Evolutionary conservation across 2,329 filamentous ascomycete species (phyloP), one percentile per base, ranked within the genome.

Genomic region (Apiospora aurea): DNA sequence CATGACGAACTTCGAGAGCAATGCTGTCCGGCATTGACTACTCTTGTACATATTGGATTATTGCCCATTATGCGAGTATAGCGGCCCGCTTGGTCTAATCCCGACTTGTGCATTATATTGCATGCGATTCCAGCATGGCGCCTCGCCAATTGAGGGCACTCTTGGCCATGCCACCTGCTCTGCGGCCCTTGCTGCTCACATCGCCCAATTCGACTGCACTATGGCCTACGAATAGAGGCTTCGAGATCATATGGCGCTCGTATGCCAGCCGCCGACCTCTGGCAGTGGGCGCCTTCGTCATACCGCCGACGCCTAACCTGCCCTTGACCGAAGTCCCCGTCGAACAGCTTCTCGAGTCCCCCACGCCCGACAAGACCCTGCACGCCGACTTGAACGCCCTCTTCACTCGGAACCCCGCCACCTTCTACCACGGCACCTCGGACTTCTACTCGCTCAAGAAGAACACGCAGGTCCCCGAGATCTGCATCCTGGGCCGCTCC

Each of bases 401-500:
- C 8, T 81, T 80, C 72, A 78, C 74, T 16, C 74, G 73, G 70
- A 77, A 76, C 47, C 76, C 76, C 0, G 76, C 79, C 0, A 73
- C 71, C 8, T 79, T 80, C 53, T 70, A 75, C 11, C 76, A 80
- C 70, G 76, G 73, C 44, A 77, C 77, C 49, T 75, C 75, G 21
- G 73, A 78, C 64, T 85, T 89, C 74, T 83, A 85, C 70, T 78
- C 87, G 76, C 83, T 90, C 72, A 83, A 83, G 43, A 78, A 83
- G 76, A 90, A 90, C 79, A 84, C 84, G 34, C 82, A 83, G 73
- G 81, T 86, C 4, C 89, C 89, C 64, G 89, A 91, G 75, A 88
- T 97, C 69, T 92, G 94, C 79, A 88, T 97, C 66, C 90, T 97
- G 49, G 94, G 94, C 61, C 94, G 95, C 77, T 95, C 94, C 75